Evolutionary conservation across 2,329 filamentous ascomycete genomes (phyloP).

Genomic region (Neocucurbitaria cava): DNA sequence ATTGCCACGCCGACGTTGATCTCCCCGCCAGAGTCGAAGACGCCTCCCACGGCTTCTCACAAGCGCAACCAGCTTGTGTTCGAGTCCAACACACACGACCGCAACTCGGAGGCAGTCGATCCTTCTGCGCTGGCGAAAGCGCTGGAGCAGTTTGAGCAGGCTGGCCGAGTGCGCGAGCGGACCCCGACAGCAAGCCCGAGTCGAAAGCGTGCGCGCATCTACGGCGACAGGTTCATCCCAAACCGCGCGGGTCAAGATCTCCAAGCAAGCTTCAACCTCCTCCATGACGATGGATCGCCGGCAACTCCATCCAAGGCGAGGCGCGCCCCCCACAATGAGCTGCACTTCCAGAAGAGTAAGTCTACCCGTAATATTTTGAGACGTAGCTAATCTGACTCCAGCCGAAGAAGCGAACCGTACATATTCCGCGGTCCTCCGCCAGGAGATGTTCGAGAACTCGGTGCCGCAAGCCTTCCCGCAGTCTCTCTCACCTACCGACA

Average conservation of each 20-base stretch:
- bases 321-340: conserved; percentile 84
- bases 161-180: conserved; percentile 64
- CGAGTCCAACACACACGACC: conserved; percentile 34
- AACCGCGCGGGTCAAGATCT: conserved; percentile 92
- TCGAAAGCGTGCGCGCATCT: conserved; percentile 71
- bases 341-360: conserved; percentile 87
- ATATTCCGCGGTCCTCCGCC: conserved; percentile 84
- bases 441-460: conserved; percentile 90
- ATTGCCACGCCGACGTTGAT: conserved; percentile 55
- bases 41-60: conserved; percentile 63
- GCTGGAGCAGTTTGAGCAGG: conserved; percentile 67
- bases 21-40: conserved; percentile 66
- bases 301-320: conserved; percentile 86
- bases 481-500: conserved; percentile 59
- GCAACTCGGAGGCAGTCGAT: conserved; percentile 63
- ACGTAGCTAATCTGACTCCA: conserved; percentile 40
- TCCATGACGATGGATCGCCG: conserved; percentile 92
- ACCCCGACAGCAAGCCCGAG: conserved; percentile 72
- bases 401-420: conserved; percentile 95
- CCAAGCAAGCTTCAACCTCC: conserved; percentile 87
- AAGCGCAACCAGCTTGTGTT: conserved; percentile 53
- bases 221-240: conserved; percentile 83
- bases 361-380: conserved; percentile 5
- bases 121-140: conserved; percentile 66
- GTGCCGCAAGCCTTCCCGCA: conserved; percentile 81